Conservation (phyloP, 805 yeast genomes). For the Myxozyma mucilagina region DNA sequence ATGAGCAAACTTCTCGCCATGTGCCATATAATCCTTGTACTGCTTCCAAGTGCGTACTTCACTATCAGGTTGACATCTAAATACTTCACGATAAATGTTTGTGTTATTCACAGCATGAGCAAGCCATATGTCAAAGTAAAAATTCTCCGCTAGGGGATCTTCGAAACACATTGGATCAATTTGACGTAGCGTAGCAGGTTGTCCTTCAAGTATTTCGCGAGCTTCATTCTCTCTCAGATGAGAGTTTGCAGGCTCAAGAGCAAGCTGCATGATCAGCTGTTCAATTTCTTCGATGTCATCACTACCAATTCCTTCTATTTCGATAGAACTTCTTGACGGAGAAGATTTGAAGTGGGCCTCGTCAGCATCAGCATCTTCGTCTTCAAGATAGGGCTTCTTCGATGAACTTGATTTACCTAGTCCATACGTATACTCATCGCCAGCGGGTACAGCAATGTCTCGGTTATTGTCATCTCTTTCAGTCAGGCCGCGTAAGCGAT, state of each 20-base stretch:
- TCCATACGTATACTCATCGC: neutral
- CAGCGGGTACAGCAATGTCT: slow-evolving; percentile 20
- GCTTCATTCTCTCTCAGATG: slow-evolving; percentile 21
- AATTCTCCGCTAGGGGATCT: slow-evolving; percentile 82
- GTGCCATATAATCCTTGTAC: slow-evolving; percentile 52
- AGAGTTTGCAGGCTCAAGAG: slow-evolving; percentile 20
- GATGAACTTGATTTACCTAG: neutral
- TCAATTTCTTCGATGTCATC: neutral
- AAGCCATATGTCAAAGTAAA: slow-evolving; percentile 84
- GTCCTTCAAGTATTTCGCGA: slow-evolving; percentile 53
- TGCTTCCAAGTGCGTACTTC: slow-evolving; percentile 87
- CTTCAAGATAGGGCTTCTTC: slow-evolving; percentile 8
- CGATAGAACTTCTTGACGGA: neutral
- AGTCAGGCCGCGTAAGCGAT: neutral
- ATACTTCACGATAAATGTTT: slow-evolving; percentile 73
- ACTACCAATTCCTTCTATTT: neutral
- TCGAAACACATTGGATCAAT: slow-evolving; percentile 86
- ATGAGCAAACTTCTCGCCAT: slow-evolving; percentile 40
- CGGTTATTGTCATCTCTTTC: slow-evolving; percentile 5
- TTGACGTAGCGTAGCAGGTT: slow-evolving; percentile 44
- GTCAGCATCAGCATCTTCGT: neutral
- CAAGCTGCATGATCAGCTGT: slow-evolving; percentile 2
- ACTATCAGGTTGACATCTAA: slow-evolving; percentile 95
- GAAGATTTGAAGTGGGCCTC: neutral
- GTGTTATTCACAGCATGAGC: slow-evolving; percentile 84